Conservation (phyloP, 2,329 filamentous ascomycete species). For the Sporothrix dimorphospora region DNA sequence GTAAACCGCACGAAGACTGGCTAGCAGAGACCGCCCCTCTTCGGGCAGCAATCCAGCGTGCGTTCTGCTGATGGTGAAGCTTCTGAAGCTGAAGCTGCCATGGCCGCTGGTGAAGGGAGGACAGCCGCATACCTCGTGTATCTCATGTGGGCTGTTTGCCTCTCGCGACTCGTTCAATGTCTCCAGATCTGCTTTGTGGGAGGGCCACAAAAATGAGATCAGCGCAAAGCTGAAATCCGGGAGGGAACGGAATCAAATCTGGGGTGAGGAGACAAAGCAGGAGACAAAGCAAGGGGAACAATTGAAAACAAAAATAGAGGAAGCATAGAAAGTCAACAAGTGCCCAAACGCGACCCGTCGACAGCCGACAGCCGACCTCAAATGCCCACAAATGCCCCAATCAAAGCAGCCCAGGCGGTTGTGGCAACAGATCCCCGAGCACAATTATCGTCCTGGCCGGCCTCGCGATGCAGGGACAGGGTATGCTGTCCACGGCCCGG, state of each 20-base stretch:
- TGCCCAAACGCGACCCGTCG: neutral
- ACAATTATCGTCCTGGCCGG: neutral
- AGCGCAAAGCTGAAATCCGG: neutral
- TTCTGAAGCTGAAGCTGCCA: constrained; percentile 15
- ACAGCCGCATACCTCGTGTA: constrained; percentile 16
- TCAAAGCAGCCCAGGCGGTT: constrained; percentile 5
- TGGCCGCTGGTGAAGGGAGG: constrained; percentile 11
- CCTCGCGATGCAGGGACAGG: neutral
- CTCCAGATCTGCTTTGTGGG: neutral
- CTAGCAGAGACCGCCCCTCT: neutral
- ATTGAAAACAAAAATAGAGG: neutral
- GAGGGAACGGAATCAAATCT: neutral
- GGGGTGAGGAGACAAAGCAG: neutral
- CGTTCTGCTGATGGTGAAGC: neutral
- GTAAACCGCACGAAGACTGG: neutral
- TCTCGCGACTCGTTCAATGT: neutral
- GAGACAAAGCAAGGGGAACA: neutral
- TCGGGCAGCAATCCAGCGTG: neutral
- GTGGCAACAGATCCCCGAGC: neutral
- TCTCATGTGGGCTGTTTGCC: constrained; percentile 15
- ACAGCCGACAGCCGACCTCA: constrained; percentile 1
- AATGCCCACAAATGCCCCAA: neutral
- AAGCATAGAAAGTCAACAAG: neutral
- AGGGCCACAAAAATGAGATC: constrained; percentile 9
- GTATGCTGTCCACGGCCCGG: neutral